A percentile compares a stretch with the other conserved stretches of the same genome.
Conservation (phyloP, 305 asterid species). For the Vinca major region DNA sequence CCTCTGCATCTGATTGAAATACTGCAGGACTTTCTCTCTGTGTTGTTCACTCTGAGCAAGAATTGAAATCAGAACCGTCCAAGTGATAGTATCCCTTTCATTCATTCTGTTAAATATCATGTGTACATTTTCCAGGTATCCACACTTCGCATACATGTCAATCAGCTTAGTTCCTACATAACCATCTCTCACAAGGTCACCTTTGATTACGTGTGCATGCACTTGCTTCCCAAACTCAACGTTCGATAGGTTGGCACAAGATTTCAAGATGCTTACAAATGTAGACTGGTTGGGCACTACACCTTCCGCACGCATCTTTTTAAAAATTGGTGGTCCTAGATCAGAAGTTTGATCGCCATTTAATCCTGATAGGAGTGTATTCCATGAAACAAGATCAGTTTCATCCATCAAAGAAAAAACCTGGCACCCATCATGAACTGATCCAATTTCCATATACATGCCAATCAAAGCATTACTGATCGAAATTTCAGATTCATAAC, state of each 20-base stretch:
- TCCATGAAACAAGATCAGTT: conserved; percentile 67
- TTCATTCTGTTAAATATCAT: conserved; percentile 42
- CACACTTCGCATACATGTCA: conserved; percentile 71
- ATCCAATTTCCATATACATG: conserved; percentile 70
- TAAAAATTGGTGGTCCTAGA: conserved; percentile 46
- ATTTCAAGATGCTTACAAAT: conserved; percentile 56
- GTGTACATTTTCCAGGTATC: conserved; percentile 48
- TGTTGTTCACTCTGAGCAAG: conserved; percentile 62
- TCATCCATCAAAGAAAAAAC: conserved; percentile 45
- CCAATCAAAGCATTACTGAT: conserved; percentile 67
- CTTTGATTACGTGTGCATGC: conserved; percentile 53
- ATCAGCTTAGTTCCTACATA: conserved; percentile 60
- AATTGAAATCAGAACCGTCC: conserved; percentile 58
- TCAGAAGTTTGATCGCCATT: conserved; percentile 43
- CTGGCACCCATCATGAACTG: conserved; percentile 38
- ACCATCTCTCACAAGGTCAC: conserved; percentile 27
- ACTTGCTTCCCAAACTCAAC: conserved; percentile 60
- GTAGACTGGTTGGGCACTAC: conserved; percentile 65
- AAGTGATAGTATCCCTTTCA: conserved; percentile 48
- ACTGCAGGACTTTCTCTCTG: conserved; percentile 53
- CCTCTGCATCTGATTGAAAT: conserved; percentile 61
- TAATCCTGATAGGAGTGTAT: conserved; percentile 65
- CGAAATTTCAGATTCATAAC: conserved; percentile 43
- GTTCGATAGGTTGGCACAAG: conserved; percentile 51
- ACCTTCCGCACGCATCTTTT: conserved; percentile 55